phyloP scores from a whole-genome alignment of 1,284 basidiomycete genomes.

The Afroboletus lepidellus region DNA sequence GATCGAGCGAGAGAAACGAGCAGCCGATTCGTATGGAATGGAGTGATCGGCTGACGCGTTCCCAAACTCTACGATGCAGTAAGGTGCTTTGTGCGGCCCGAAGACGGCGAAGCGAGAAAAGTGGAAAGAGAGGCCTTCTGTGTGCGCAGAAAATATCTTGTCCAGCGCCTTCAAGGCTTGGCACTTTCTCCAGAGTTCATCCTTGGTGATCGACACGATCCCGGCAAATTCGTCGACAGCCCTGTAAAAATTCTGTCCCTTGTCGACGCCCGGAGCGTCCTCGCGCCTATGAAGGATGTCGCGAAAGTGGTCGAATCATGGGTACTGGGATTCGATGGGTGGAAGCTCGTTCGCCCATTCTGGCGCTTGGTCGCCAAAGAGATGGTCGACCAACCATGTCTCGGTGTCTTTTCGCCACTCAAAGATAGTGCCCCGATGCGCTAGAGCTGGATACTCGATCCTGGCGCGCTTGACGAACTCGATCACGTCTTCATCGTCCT shows the following conservation, averaged over 20 bases:
- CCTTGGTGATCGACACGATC: no score
- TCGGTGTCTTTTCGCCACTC: no score
- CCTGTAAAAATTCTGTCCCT: background rate
- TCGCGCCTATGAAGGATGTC: background rate
- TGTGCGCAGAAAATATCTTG: background rate
- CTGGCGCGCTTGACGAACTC: no score
- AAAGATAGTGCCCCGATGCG: no score
- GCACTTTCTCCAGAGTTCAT: background rate
- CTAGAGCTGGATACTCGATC: no score
- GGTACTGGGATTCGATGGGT: background rate
- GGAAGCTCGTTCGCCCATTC: background rate
- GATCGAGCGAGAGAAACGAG: background rate
- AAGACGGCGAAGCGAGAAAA: background rate
- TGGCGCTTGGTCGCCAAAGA: background rate
- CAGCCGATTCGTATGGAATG: background rate
- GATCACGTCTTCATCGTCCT: no score
- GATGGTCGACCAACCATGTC: background rate
- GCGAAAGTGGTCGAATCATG: background rate
- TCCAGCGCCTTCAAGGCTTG: background rate
- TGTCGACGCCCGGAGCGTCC: background rate
- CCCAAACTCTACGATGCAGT: background rate
- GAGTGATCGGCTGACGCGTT: background rate
- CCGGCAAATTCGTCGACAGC: background rate
- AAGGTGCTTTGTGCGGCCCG: background rate
- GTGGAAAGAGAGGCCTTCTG: background rate